Conservation (phyloP, 768 basidiomycete genomes). For the Phlebiopsis gigantea region DNA sequence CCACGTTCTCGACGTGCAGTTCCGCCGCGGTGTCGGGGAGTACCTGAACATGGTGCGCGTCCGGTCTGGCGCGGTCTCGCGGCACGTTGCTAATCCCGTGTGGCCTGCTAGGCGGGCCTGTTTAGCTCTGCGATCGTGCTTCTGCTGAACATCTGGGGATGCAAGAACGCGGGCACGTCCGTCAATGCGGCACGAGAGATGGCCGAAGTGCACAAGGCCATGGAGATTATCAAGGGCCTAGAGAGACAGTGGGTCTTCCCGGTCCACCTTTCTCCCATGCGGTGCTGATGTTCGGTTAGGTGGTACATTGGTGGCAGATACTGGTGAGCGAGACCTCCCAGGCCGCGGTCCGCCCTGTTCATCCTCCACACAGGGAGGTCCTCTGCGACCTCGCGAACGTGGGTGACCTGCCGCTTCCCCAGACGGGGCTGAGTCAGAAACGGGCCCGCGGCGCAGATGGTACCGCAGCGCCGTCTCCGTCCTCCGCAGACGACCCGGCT, state of each 20-base stretch:
- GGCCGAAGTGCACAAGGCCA: slow-evolving; percentile 38
- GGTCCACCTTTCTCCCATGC: not conserved
- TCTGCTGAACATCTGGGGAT: slow-evolving; percentile 46
- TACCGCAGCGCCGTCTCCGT: not conserved
- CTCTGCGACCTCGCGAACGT: slow-evolving; percentile 4
- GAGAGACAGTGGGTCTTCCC: slow-evolving; percentile 10
- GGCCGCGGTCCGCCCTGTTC: not conserved
- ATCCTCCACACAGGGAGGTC: not conserved
- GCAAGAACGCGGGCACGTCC: slow-evolving; percentile 26
- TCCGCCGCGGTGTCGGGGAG: not conserved
- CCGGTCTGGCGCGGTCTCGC: not conserved
- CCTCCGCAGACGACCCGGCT: not conserved
- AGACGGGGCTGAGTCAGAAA: not conserved
- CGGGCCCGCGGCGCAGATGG: not conserved
- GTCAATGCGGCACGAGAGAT: slow-evolving; percentile 30
- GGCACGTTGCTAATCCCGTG: not conserved
- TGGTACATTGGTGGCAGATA: slow-evolving; percentile 9
- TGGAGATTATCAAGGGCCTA: slow-evolving; percentile 20
- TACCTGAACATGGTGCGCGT: slow-evolving; percentile 3
- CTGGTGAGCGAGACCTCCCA: slow-evolving; percentile 20
- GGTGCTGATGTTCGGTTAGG: not conserved
- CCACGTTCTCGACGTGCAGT: slow-evolving; percentile 60
- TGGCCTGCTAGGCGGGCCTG: slow-evolving; percentile 26
- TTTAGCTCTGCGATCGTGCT: slow-evolving; percentile 42
- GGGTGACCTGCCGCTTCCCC: slow-evolving; percentile 11